A percentile compares a stretch with the other conserved stretches of the same genome.
These are phyloP conservation scores for Metarhizium robertsii DNA, from an alignment of 2,329 filamentous ascomycete species.

Conservation along the genomic window DNA sequence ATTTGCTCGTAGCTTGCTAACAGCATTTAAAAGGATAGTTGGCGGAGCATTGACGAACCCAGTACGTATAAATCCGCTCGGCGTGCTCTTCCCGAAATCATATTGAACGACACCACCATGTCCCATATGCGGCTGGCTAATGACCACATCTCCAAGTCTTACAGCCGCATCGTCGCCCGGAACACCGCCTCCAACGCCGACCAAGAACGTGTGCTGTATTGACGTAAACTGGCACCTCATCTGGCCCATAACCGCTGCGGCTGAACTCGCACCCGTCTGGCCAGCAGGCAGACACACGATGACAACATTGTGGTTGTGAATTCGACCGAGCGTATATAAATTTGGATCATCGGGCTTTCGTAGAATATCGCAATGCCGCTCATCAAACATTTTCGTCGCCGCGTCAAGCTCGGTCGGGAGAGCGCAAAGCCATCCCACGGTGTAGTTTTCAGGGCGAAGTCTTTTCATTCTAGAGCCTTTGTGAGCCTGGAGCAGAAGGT, in stretches of 20 bases:
- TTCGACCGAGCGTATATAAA: constrained; percentile 16
- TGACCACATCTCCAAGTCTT: constrained; percentile 13
- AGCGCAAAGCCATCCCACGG: background rate
- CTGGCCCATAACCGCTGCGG: constrained; percentile 19
- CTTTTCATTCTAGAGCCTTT: background rate
- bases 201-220: constrained; percentile 11
- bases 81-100: constrained; percentile 8
- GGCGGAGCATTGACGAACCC: background rate
- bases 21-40: background rate
- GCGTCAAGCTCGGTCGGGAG: background rate
- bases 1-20: background rate
- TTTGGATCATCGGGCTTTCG: constrained; percentile 2
- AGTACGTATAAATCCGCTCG: background rate
- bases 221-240: constrained; percentile 24
- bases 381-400: background rate
- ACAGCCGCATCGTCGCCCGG: constrained; percentile 5
- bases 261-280: constrained; percentile 18
- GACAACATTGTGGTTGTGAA: constrained; percentile 21
- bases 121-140: constrained; percentile 4
- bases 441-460: constrained; percentile 1
- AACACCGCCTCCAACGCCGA: constrained; percentile 13
- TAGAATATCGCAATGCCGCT: background rate
- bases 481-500: background rate
- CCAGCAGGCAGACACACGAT: constrained; percentile 22
- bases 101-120: constrained; percentile 8